phyloP scores from a whole-genome alignment of 495 filamentous ascomycete species.

The Cairneyella variabilis region DNA sequence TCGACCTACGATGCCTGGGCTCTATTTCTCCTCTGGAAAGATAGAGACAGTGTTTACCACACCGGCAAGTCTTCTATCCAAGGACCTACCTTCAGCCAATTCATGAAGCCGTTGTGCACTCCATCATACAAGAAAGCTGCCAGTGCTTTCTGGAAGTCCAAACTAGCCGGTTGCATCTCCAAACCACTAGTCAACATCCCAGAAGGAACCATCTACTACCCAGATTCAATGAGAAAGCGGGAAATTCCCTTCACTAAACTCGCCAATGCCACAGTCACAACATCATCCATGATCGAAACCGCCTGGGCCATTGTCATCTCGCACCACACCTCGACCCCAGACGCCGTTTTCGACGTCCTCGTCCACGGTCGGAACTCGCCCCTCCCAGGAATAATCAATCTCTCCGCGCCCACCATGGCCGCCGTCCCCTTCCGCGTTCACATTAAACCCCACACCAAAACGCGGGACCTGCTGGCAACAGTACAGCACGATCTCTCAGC shows the following conservation, averaged over 20 bases:
- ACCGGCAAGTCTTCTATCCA: background rate
- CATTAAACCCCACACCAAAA: background rate
- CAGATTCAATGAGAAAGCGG: background rate
- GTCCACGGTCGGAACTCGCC: slow-evolving; percentile 51
- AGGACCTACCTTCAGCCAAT: background rate
- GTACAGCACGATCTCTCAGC: background rate
- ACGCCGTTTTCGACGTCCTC: slow-evolving; percentile 54
- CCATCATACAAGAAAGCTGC: background rate
- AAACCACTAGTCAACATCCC: background rate
- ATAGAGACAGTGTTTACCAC: background rate
- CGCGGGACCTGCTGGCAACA: background rate
- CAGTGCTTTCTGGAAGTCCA: background rate
- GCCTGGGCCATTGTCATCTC: slow-evolving; percentile 51
- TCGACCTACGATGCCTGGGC: slow-evolving; percentile 1
- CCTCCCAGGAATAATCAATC: slow-evolving; percentile 43
- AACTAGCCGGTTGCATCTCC: background rate
- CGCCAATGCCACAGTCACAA: slow-evolving; percentile 28
- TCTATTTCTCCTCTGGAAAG: background rate
- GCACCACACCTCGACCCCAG: slow-evolving; percentile 38
- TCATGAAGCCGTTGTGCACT: background rate
- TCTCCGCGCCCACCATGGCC: slow-evolving; percentile 51
- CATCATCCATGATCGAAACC: slow-evolving; percentile 47
- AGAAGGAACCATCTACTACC: background rate
- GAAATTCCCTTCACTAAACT: slow-evolving; percentile 3
- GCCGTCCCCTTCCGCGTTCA: slow-evolving; percentile 32